phyloP scores from a whole-genome alignment of 1,139 yeast species.

The Blastobotrys aristatus region DNA sequence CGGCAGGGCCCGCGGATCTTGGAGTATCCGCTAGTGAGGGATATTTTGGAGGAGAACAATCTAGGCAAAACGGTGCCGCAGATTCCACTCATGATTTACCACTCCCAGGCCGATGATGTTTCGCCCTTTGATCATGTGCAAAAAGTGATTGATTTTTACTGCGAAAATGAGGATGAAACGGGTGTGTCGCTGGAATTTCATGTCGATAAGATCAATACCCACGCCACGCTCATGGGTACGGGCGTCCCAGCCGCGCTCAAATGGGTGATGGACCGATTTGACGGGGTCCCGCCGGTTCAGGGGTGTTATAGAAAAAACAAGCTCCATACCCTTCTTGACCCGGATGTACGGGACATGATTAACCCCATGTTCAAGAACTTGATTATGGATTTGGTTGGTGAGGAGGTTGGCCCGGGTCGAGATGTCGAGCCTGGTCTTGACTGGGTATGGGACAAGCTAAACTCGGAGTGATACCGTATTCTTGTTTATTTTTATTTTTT shows the following conservation, averaged over 20 bases:
- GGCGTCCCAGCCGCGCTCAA: background rate
- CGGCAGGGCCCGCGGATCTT: conserved; percentile 15
- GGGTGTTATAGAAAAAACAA: background rate
- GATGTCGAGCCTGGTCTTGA: no score
- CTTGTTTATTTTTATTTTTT: no score
- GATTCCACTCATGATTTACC: conserved; percentile 10
- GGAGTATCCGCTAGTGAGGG: conserved; percentile 13
- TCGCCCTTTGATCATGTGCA: conserved; percentile 1
- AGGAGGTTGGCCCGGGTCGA: background rate
- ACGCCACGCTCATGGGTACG: conserved; percentile 1
- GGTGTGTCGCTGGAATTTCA: conserved; percentile 26
- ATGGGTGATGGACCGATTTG: background rate
- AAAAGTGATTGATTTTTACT: conserved; percentile 23
- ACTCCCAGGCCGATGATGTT: conserved; percentile 3
- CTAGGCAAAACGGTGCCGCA: conserved; percentile 23
- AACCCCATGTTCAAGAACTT: background rate
- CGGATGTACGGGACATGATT: background rate
- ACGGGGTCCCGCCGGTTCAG: background rate
- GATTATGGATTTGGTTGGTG: background rate
- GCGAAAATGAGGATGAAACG: conserved; percentile 15
- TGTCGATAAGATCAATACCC: conserved; percentile 16
- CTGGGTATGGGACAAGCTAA: no score
- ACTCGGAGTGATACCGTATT: no score
- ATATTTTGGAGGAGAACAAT: conserved; percentile 19
- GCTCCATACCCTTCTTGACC: background rate